Percentiles rank a stretch among this genome's conserved stretches.
These are phyloP conservation scores for Trifolium pratense DNA, from an alignment of 306 rosid species.

Conservation along the genomic window DNA sequence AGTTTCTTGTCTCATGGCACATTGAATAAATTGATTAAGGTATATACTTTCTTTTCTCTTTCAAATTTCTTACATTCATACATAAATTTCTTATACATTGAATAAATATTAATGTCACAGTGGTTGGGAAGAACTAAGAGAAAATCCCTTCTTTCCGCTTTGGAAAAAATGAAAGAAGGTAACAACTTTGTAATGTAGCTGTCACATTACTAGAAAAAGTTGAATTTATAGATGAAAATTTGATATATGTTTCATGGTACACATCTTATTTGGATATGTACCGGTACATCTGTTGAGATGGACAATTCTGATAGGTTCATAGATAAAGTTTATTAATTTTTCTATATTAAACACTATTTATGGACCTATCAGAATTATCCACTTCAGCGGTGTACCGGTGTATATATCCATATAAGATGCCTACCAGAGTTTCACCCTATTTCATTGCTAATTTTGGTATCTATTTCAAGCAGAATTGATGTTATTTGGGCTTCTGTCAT, in stretches of 20 bases:
- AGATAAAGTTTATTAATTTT: too few species aligned
- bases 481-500: slow-evolving; percentile 87
- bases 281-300: too few species aligned
- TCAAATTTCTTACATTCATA: slow-evolving; percentile 26
- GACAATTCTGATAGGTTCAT: too few species aligned
- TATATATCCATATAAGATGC: too few species aligned
- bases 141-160: slow-evolving; percentile 81
- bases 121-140: slow-evolving; percentile 79
- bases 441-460: not conserved
- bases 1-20: slow-evolving; percentile 65
- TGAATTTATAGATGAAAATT: slow-evolving; percentile 4
- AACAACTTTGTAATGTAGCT: not conserved
- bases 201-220: not conserved
- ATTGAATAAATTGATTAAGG: slow-evolving; percentile 61
- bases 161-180: slow-evolving; percentile 90
- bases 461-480: slow-evolving; percentile 70
- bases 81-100: not conserved
- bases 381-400: too few species aligned
- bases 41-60: slow-evolving; percentile 27
- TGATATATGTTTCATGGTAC: too few species aligned
- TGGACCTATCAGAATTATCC: too few species aligned
- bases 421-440: too few species aligned
- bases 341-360: too few species aligned
- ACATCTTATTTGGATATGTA: too few species aligned
- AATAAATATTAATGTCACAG: slow-evolving; percentile 42